Evolutionary conservation across 2,329 filamentous ascomycete species (phyloP).

Genomic region (Alternaria gansuensis): DNA sequence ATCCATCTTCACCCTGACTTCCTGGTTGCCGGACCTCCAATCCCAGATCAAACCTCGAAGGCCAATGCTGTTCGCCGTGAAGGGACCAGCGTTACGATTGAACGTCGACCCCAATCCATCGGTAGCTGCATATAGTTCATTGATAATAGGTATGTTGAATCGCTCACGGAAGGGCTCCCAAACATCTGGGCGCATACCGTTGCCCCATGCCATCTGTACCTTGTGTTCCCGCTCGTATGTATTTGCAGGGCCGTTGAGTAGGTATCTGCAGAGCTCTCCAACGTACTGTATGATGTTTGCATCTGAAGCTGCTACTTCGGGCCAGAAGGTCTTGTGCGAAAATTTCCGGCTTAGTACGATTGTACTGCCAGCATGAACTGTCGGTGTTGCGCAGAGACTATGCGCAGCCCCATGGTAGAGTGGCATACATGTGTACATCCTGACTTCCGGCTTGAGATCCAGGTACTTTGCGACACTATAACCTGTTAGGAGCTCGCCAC

Average conservation of each 20-base stretch:
- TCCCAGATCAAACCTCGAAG: slow-evolving; percentile 50
- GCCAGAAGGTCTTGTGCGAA: slow-evolving; percentile 51
- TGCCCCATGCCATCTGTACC: slow-evolving; percentile 51
- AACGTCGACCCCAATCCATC: slow-evolving; percentile 50
- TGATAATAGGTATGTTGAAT: slow-evolving; percentile 52
- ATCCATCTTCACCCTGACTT: slow-evolving; percentile 51
- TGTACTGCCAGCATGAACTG: slow-evolving; percentile 45
- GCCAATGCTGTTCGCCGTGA: slow-evolving; percentile 47
- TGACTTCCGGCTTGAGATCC: slow-evolving; percentile 37
- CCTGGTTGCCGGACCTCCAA: slow-evolving; percentile 37
- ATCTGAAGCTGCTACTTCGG: slow-evolving; percentile 44
- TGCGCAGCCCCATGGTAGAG: slow-evolving; percentile 51
- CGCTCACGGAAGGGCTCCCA: slow-evolving; percentile 54
- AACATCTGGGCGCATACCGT: slow-evolving; percentile 55
- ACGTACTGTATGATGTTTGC: slow-evolving; percentile 52
- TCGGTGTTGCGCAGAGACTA: slow-evolving; percentile 41
- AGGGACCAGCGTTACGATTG: slow-evolving; percentile 47
- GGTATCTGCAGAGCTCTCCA: slow-evolving; percentile 51
- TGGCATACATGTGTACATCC: slow-evolving; percentile 53
- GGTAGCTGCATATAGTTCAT: slow-evolving; percentile 54
- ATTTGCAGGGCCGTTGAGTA: slow-evolving; percentile 48
- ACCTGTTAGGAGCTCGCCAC: slow-evolving; percentile 41
- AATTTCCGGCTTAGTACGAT: slow-evolving; percentile 46
- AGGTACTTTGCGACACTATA: slow-evolving; percentile 38
- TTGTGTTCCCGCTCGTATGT: slow-evolving; percentile 45